These are phyloP conservation scores for Gossypium davidsonii DNA, from an alignment of 441 rosid species.

Conservation along the genomic window DNA sequence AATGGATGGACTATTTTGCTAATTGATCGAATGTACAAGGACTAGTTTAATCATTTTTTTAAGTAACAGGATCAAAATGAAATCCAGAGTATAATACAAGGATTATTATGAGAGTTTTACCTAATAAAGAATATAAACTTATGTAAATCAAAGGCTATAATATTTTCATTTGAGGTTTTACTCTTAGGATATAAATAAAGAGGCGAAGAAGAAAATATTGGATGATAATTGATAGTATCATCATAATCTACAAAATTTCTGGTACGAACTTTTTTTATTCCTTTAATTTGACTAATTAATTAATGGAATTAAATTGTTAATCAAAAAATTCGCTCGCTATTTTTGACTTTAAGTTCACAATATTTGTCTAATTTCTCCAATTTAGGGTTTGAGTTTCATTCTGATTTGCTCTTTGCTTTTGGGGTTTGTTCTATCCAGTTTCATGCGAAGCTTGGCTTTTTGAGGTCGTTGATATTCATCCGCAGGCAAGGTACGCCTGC, in stretches of 20 bases:
- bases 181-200: not conserved
- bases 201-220: not conserved
- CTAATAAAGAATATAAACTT: too few relatives aligned
- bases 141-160: not conserved
- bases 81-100: too few relatives aligned
- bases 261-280: not conserved
- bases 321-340: not conserved
- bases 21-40: too few relatives aligned
- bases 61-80: too few relatives aligned
- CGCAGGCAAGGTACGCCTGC: not conserved
- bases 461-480: not conserved
- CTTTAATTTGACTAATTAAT: not conserved
- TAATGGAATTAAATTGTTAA: not conserved
- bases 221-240: not conserved
- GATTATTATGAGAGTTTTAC: too few relatives aligned
- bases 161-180: not conserved
- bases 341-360: not conserved
- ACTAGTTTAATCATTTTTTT: too few relatives aligned
- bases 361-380: not conserved
- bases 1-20: too few relatives aligned
- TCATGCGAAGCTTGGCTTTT: not conserved
- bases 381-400: not conserved
- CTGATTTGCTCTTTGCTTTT: not conserved
- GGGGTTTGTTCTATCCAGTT: not conserved
- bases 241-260: not conserved